Evolutionary conservation across 164 flowering plant genomes (phyloP).

Genomic region (Sedum album): DNA sequence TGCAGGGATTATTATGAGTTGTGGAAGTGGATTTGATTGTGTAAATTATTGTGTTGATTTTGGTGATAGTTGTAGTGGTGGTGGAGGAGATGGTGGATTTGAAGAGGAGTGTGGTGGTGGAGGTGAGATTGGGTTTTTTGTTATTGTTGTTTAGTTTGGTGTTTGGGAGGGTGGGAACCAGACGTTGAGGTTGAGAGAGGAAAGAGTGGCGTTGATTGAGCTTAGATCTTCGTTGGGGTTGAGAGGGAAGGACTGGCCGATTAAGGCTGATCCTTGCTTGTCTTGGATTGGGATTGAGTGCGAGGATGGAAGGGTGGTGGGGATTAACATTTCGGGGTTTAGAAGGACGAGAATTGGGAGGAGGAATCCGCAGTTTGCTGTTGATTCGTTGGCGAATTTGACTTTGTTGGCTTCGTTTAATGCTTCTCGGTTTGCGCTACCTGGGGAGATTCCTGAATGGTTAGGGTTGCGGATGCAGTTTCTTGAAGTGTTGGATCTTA

Average conservation of each 20-base stretch:
- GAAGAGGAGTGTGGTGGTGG: conserved; percentile 12
- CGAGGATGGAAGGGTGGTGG: conserved; percentile 37
- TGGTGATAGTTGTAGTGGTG: background rate
- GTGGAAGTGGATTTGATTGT: background rate
- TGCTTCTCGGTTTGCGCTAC: conserved; percentile 26
- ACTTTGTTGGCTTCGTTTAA: conserved; percentile 26
- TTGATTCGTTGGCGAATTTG: conserved; percentile 33
- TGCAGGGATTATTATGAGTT: background rate
- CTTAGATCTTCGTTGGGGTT: conserved; percentile 77
- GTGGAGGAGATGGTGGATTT: conserved; percentile 33
- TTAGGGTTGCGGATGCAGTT: conserved; percentile 20
- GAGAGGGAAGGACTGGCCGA: conserved; percentile 79
- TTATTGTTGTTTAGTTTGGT: conserved; percentile 24
- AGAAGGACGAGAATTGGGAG: conserved; percentile 38
- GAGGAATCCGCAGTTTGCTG: conserved; percentile 45
- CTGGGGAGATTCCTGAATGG: conserved; percentile 34
- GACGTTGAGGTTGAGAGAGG: conserved; percentile 20
- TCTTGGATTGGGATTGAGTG: conserved; percentile 44
- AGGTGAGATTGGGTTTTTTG: conserved; percentile 9
- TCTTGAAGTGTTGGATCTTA: conserved; percentile 31
- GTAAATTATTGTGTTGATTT: background rate
- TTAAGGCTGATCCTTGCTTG: conserved; percentile 47
- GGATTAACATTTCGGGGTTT: conserved; percentile 55
- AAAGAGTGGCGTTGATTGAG: conserved; percentile 39
- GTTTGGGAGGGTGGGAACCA: conserved; percentile 17